phyloP scores from a whole-genome alignment of 1,284 basidiomycete species.

The Apiotrichum mycotoxinovorans region DNA sequence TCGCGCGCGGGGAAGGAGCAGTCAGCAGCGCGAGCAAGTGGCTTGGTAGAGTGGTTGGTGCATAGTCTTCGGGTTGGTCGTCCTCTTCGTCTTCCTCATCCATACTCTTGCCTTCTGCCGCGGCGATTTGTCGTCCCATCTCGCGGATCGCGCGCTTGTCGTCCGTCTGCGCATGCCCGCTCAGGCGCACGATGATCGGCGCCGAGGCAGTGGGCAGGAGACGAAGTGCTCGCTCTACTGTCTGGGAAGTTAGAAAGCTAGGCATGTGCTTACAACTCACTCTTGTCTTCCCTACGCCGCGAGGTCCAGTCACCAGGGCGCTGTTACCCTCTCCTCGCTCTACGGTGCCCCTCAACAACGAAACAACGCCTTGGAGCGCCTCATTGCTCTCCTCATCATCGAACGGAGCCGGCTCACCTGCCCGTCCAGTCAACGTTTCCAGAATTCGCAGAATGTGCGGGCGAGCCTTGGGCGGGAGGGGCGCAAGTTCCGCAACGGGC shows the following conservation, averaged over 20 bases:
- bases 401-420: slow-evolving; percentile 26
- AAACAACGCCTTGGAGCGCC: slow-evolving; percentile 52
- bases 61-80: slow-evolving; percentile 43
- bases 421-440: slow-evolving; percentile 28
- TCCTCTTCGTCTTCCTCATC: slow-evolving; percentile 45
- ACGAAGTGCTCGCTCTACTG: slow-evolving; percentile 37
- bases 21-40: slow-evolving; percentile 78
- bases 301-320: slow-evolving; percentile 74
- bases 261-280: slow-evolving; percentile 54
- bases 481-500: not conserved
- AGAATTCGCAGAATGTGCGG: slow-evolving; percentile 30
- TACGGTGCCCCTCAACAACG: slow-evolving; percentile 68
- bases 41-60: slow-evolving; percentile 60
- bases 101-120: slow-evolving; percentile 47
- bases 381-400: slow-evolving; percentile 43
- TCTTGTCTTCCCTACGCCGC: slow-evolving; percentile 76
- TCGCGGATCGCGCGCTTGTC: slow-evolving; percentile 89
- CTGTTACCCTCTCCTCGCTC: slow-evolving; percentile 82
- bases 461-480: slow-evolving; percentile 19
- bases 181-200: slow-evolving; percentile 73
- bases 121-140: slow-evolving; percentile 69
- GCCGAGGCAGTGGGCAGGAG: slow-evolving; percentile 34
- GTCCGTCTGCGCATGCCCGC: slow-evolving; percentile 77
- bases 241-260: slow-evolving; percentile 24
- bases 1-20: slow-evolving; percentile 70